A percentile compares a stretch with the other conserved stretches of the same genome.
phyloP scores from a whole-genome alignment of 2,329 filamentous ascomycete genomes.

The Aspergillus glaucus region DNA sequence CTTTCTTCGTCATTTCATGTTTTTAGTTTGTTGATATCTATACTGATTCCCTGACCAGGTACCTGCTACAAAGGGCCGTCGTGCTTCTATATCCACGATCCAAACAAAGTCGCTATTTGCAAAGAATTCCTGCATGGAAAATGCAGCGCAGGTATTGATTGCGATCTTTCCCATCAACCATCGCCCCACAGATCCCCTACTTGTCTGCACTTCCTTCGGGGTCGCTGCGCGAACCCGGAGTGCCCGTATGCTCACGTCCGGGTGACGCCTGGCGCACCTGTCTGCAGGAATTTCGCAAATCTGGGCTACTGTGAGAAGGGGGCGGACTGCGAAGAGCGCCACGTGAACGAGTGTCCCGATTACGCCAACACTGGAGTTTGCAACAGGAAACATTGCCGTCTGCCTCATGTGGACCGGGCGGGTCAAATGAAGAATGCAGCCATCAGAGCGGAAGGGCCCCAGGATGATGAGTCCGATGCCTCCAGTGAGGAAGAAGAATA shows the following conservation, averaged over 20 bases:
- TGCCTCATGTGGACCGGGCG: slow-evolving; percentile 82
- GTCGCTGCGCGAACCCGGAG: slow-evolving; percentile 77
- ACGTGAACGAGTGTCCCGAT: slow-evolving; percentile 89
- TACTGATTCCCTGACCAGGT: slow-evolving; percentile 58
- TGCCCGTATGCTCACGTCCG: slow-evolving; percentile 84
- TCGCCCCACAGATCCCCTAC: slow-evolving; percentile 77
- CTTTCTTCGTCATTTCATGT: slow-evolving; percentile 9
- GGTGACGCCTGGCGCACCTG: slow-evolving; percentile 67
- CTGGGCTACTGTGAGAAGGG: slow-evolving; percentile 87
- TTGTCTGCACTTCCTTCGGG: slow-evolving; percentile 84
- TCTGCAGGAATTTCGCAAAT: slow-evolving; percentile 78
- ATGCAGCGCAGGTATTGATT: slow-evolving; percentile 70
- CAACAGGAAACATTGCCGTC: slow-evolving; percentile 71
- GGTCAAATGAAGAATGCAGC: slow-evolving; percentile 61
- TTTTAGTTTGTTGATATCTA: slow-evolving; percentile 29
- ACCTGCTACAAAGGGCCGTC: slow-evolving; percentile 73
- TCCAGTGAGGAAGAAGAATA: slow-evolving; percentile 72
- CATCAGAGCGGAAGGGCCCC: slow-evolving; percentile 31
- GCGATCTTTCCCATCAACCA: slow-evolving; percentile 85
- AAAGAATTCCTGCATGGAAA: slow-evolving; percentile 73
- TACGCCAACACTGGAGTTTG: slow-evolving; percentile 88
- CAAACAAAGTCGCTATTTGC: slow-evolving; percentile 81
- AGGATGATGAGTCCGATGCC: slow-evolving; percentile 58
- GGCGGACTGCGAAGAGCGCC: slow-evolving; percentile 67
- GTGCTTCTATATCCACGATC: slow-evolving; percentile 79